Conservation (phyloP, 108 stramenopile genomes). For the Pelagomonas calceolata region DNA sequence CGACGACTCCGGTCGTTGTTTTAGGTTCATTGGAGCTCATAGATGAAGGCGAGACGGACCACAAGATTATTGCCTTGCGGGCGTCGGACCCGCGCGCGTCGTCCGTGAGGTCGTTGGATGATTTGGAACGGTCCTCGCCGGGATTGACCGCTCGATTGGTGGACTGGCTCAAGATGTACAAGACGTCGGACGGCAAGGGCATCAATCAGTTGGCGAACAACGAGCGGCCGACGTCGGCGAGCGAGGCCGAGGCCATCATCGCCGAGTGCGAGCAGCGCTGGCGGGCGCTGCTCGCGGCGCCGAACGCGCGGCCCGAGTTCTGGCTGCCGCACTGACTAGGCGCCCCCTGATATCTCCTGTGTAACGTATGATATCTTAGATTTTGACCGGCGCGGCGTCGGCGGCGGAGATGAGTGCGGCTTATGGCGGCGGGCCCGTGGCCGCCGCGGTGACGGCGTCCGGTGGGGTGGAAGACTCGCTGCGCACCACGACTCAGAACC, state of each 20-base stretch:
- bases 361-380: too few species aligned
- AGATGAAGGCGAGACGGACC: slow-evolving; percentile 94
- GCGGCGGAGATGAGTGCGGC: too few species aligned
- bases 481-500: too few species aligned
- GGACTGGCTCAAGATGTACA: slow-evolving; percentile 92
- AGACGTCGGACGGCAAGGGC: slow-evolving; percentile 88
- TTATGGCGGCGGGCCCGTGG: too few species aligned
- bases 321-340: too few species aligned
- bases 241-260: slow-evolving; percentile 60
- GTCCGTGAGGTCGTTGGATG: slow-evolving; percentile 54
- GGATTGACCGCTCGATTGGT: slow-evolving; percentile 61
- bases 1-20: slow-evolving; percentile 77
- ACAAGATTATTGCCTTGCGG: slow-evolving; percentile 86
- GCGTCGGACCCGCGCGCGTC: slow-evolving; percentile 54
- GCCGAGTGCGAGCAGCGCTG: too few species aligned
- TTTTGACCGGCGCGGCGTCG: too few species aligned
- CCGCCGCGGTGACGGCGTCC: too few species aligned
- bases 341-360: too few species aligned
- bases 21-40: slow-evolving; percentile 84
- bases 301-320: too few species aligned
- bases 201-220: slow-evolving; percentile 66
- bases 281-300: too few species aligned
- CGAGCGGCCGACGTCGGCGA: slow-evolving; percentile 54
- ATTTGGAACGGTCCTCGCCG: slow-evolving; percentile 70
- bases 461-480: too few species aligned